Conservation (phyloP, 768 basidiomycete genomes). For the Chalciporus pseudorubinellus region DNA sequence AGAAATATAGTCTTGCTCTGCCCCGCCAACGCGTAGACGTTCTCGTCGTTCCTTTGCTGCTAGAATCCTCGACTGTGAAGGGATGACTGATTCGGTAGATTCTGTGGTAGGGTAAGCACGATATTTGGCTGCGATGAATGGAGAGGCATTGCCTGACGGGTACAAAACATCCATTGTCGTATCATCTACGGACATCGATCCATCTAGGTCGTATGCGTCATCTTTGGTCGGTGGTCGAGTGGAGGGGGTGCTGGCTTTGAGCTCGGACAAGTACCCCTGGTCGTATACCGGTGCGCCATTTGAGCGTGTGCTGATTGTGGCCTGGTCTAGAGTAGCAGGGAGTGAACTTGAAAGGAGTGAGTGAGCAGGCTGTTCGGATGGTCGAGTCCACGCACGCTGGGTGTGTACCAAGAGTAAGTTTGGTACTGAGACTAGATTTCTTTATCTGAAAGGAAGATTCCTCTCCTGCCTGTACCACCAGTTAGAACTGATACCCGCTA, state of each 20-base stretch:
- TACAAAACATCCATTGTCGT: slow-evolving; percentile 33
- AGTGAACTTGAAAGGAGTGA: slow-evolving; percentile 32
- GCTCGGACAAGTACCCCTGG: slow-evolving; percentile 67
- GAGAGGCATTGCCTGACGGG: slow-evolving; percentile 28
- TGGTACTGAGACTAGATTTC: slow-evolving; percentile 74
- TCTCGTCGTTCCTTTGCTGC: slow-evolving; percentile 77
- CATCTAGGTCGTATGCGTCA: slow-evolving; percentile 48
- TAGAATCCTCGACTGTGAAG: slow-evolving; percentile 66
- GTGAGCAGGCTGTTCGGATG: neutral
- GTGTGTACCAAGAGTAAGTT: slow-evolving; percentile 55
- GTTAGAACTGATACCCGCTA: slow-evolving; percentile 12
- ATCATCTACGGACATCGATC: slow-evolving; percentile 44
- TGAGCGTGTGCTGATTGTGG: slow-evolving; percentile 44
- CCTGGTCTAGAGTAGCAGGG: slow-evolving; percentile 52
- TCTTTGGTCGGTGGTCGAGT: slow-evolving; percentile 43
- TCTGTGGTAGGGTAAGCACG: slow-evolving; percentile 23
- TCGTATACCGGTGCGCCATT: slow-evolving; percentile 65
- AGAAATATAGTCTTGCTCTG: slow-evolving; percentile 74
- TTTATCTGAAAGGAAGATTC: slow-evolving; percentile 75
- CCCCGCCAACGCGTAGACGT: slow-evolving; percentile 51
- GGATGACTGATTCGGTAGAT: slow-evolving; percentile 50
- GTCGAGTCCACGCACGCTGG: slow-evolving; percentile 40
- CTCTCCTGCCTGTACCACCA: slow-evolving; percentile 47
- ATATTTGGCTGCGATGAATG: neutral
- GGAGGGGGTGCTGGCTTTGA: slow-evolving; percentile 74